Conservation (phyloP, 257 asterid species). For the Gentiana macrophylla region DNA sequence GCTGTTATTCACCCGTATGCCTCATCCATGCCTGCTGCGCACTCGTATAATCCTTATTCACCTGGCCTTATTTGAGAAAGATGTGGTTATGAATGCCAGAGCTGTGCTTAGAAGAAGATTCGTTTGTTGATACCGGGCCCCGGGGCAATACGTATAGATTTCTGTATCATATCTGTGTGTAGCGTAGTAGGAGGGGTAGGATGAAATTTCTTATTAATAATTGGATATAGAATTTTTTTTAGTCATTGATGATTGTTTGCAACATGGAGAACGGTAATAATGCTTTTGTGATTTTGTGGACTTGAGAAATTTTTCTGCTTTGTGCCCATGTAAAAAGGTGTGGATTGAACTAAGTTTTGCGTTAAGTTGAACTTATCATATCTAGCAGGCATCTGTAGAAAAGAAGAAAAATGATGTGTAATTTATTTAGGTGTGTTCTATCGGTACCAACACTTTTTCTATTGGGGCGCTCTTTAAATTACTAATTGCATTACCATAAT, state of each 20-base stretch:
- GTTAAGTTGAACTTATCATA: too few species aligned
- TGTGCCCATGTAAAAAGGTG: too few species aligned
- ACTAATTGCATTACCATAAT: too few species aligned
- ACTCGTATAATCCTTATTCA: constrained; percentile 26
- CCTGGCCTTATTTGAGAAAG: constrained; percentile 21
- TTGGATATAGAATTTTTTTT: constrained; percentile 19
- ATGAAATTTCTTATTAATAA: constrained; percentile 19
- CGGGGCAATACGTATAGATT: constrained; percentile 9
- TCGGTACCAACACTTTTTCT: too few species aligned
- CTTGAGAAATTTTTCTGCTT: constrained; percentile 12
- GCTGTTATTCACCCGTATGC: constrained; percentile 14
- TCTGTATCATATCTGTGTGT: constrained; percentile 18
- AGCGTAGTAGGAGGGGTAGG: constrained; percentile 19
- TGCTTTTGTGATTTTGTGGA: constrained; percentile 9
- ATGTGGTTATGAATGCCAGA: not conserved
- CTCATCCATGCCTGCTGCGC: constrained; percentile 23
- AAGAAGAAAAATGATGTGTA: too few species aligned
- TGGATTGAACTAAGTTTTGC: too few species aligned
- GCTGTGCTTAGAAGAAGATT: too few species aligned
- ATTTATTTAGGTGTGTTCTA: too few species aligned
- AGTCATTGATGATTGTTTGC: constrained; percentile 24
- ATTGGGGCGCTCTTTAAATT: too few species aligned
- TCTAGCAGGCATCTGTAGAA: too few species aligned
- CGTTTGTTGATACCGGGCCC: too few species aligned
- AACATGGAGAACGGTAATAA: constrained; percentile 13